Percentiles rank a stretch among this genome's conserved stretches.
Conservation (phyloP, 768 basidiomycete species). For the Podaxis sp. region DNA sequence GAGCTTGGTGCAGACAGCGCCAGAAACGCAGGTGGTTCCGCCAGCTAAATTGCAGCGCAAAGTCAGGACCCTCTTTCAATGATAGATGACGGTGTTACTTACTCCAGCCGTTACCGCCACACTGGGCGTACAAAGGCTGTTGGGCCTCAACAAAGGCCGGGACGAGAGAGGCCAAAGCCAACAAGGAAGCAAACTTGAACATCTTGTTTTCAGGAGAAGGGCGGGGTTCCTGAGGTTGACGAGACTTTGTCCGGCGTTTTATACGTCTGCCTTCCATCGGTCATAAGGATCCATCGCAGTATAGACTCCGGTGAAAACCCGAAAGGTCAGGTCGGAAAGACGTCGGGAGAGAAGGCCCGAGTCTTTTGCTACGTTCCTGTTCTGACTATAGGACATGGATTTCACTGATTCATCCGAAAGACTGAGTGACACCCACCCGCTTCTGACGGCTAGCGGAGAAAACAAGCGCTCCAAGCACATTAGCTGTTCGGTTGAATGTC, state of each 20-base stretch:
- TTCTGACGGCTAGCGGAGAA: slow-evolving; percentile 5
- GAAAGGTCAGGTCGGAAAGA: slow-evolving; percentile 27
- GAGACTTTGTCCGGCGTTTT: slow-evolving; percentile 16
- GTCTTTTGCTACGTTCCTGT: slow-evolving; percentile 5
- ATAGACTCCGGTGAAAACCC: slow-evolving; percentile 39
- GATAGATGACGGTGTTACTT: slow-evolving; percentile 23
- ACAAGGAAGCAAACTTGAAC: slow-evolving; percentile 47
- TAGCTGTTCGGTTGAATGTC: slow-evolving; percentile 10
- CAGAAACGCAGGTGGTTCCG: slow-evolving; percentile 39
- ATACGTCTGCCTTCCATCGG: slow-evolving; percentile 16
- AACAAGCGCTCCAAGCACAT: neutral
- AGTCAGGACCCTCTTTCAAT: slow-evolving; percentile 21
- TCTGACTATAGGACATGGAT: slow-evolving; percentile 30
- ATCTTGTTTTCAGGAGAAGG: slow-evolving; percentile 27
- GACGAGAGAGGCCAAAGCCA: slow-evolving; percentile 15
- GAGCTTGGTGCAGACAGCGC: slow-evolving; percentile 30
- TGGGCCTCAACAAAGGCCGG: slow-evolving; percentile 46
- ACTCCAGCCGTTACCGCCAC: slow-evolving; percentile 55
- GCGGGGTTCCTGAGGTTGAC: slow-evolving; percentile 16
- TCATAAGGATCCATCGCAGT: slow-evolving; percentile 12
- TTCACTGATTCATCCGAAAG: slow-evolving; percentile 28
- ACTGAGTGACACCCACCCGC: neutral
- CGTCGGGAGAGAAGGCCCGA: slow-evolving; percentile 25
- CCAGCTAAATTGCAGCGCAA: slow-evolving; percentile 27
- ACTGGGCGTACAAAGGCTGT: slow-evolving; percentile 47